Evolutionary conservation across 306 rosid genomes (phyloP).

Genomic region (Morella rubra): DNA sequence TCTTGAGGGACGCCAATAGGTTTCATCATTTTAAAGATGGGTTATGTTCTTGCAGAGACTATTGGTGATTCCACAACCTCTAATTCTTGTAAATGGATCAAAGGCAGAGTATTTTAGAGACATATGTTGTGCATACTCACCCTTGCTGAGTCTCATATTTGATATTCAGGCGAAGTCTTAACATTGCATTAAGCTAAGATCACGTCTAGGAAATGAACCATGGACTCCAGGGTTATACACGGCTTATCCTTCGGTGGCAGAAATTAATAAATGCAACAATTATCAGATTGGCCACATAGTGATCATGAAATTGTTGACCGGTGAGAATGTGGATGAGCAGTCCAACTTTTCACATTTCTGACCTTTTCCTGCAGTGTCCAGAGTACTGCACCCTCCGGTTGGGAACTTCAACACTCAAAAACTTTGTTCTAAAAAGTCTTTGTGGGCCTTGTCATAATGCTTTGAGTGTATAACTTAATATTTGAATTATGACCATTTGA

Average conservation of each 20-base stretch:
- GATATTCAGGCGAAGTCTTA: background rate
- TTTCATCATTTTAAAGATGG: conserved; percentile 79
- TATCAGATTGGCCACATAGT: background rate
- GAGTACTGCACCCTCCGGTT: background rate
- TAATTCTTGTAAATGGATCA: conserved; percentile 2
- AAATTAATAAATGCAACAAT: background rate
- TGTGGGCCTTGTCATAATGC: background rate
- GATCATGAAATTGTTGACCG: background rate
- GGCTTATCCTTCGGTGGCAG: background rate
- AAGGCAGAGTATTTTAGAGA: background rate
- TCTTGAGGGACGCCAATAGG: conserved; percentile 70
- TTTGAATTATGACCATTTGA: background rate
- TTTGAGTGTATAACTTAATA: background rate
- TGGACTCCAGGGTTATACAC: background rate
- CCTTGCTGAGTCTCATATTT: background rate
- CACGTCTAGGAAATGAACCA: conserved; percentile 1
- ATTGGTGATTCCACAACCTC: conserved; percentile 48
- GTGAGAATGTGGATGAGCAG: background rate
- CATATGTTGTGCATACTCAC: background rate
- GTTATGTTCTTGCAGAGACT: conserved; percentile 67
- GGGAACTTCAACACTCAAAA: background rate
- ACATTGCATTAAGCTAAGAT: background rate
- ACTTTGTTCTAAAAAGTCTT: background rate
- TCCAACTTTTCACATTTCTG: background rate
- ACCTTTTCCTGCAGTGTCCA: background rate